phyloP scores from a whole-genome alignment of 331 rosid species.

The Ulmus americana region DNA sequence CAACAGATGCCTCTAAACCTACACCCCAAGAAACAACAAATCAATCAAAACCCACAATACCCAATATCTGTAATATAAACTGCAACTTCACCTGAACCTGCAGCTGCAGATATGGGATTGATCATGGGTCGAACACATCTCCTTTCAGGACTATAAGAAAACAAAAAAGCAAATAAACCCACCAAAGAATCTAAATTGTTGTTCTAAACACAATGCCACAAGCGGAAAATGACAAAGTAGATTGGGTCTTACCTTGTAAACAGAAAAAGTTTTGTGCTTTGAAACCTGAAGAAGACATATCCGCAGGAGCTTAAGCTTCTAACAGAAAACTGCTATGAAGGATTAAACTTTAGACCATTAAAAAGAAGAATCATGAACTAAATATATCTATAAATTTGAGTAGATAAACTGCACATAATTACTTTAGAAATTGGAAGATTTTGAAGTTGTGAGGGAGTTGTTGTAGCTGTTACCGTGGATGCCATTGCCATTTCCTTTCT shows the following conservation, averaged over 20 bases:
- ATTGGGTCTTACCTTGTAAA: slow-evolving; percentile 22
- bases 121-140: slow-evolving; percentile 24
- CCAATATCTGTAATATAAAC: too few relatives aligned
- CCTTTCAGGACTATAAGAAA: slow-evolving; percentile 19
- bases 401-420: neutral
- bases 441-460: slow-evolving; percentile 9
- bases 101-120: slow-evolving; percentile 36
- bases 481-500: slow-evolving; percentile 13
- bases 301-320: slow-evolving; percentile 25
- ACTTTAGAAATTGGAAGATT: slow-evolving; percentile 20
- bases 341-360: neutral
- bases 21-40: slow-evolving; percentile 17
- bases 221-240: neutral
- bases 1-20: slow-evolving; percentile 70
- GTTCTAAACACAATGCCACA: neutral
- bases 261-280: slow-evolving; percentile 10
- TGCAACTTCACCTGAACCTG: slow-evolving; percentile 47
- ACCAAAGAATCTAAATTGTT: neutral
- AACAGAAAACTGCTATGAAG: slow-evolving; percentile 16
- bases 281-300: slow-evolving; percentile 15
- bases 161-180: slow-evolving; percentile 25
- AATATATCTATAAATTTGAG: neutral
- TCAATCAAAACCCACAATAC: slow-evolving; percentile 2
- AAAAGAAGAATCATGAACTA: neutral
- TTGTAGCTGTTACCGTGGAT: slow-evolving; percentile 13